Base-by-base conservation (phyloP, 2,329 filamentous ascomycete genomes). In the Aspergillus sp. region DNA sequence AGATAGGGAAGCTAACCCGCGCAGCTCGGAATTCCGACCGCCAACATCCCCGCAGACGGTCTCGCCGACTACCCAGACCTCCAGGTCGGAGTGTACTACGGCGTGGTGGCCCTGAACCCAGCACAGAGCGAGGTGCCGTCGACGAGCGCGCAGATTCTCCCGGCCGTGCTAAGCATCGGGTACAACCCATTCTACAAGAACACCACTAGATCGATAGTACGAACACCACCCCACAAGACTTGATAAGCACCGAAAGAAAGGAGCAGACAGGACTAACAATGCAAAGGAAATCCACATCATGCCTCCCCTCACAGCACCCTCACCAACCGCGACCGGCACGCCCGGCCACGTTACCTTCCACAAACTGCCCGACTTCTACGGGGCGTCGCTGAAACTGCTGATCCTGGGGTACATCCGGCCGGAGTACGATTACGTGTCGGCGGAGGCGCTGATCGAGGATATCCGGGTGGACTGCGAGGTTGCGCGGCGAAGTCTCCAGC, bases 111-210 rank as follows among this genome's bases (percentile, higher is more conserved):
- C 0, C 82, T 97, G 30, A 79, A 82, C 55, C 79, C 71, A 1
- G 57, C 64, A 26, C 61, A 62, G 26, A 71, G 67, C 51, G 51
- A 43, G 2, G 49, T 49, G 26, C 43, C 52, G 7, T 58, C 57
- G 13, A 50, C 48, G 9, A 54, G 56, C 30, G 42, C 62, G 8
- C 66, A 61, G 16, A 77, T 94, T 51, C 90, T 87, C 72, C 90
- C 90, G 1, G 94, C 95, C 82, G 91, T 95, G 60, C 89, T 96
- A 86, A 90, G 85, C 55, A 93, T 96, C 60, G 94, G 94, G 42
- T 97, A 92, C 82, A 99, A 97, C 73, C 94, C 94, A 0, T 97
- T 92, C 75, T 99, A 96, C 81, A 91, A 92, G 70, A 97, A 99
- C 79, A 86, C 82, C 4, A 84, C 89, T 44, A 86, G 90, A 56